Evolutionary conservation across 371 early-diverging fungal species (phyloP).

Genomic region (Phascolomyces articulosus): DNA sequence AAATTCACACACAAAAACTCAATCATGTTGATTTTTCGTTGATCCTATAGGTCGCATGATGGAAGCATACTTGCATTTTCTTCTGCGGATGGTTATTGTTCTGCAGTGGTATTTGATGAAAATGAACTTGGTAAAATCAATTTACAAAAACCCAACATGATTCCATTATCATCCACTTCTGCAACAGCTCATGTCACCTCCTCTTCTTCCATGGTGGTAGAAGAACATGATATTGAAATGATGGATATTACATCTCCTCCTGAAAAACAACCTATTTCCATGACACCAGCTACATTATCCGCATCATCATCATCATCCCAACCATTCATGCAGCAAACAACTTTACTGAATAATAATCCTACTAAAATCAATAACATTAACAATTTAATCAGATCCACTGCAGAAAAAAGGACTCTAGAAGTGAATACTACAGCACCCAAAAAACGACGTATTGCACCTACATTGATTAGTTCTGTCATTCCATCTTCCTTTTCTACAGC

Average conservation of each 20-base stretch:
- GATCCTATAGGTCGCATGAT: slow-evolving; percentile 68
- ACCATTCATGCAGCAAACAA: neutral
- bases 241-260: slow-evolving; percentile 22
- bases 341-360: too few species aligned
- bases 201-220: neutral
- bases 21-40: too few species aligned
- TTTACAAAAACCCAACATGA: neutral
- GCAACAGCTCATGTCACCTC: neutral
- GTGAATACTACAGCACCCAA: slow-evolving; percentile 2
- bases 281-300: slow-evolving; percentile 13
- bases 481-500: neutral
- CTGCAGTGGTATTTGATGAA: slow-evolving; percentile 76
- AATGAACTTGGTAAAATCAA: slow-evolving; percentile 52
- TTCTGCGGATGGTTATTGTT: slow-evolving; percentile 91
- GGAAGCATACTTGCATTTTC: slow-evolving; percentile 76
- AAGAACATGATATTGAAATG: slow-evolving; percentile 30
- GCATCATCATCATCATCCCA: neutral
- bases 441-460: slow-evolving; percentile 46
- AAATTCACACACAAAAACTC: too few species aligned
- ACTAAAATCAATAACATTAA: neutral
- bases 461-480: slow-evolving; percentile 23
- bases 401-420: slow-evolving; percentile 5
- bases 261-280: slow-evolving; percentile 2
- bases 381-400: neutral
- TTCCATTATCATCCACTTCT: neutral